phyloP scores from a whole-genome alignment of 768 basidiomycete genomes.

The Amanita pallidorosea region DNA sequence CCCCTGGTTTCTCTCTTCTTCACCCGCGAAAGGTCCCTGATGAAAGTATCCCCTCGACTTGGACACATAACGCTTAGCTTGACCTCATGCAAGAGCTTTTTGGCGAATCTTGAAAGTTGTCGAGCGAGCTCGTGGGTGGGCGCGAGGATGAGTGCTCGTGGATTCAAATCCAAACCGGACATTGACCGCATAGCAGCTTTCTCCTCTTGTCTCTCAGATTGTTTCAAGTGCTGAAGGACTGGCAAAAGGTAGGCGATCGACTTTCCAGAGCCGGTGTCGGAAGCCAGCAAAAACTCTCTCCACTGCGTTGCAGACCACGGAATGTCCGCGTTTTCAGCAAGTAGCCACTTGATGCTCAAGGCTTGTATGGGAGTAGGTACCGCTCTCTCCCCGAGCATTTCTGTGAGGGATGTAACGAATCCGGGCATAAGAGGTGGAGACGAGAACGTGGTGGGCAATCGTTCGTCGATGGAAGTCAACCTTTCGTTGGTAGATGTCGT shows the following conservation, averaged over 20 bases:
- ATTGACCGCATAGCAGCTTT: constrained; percentile 7
- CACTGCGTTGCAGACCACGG: constrained; percentile 15
- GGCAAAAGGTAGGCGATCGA: constrained; percentile 86
- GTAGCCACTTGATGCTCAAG: constrained; percentile 55
- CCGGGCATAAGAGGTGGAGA: constrained; percentile 65
- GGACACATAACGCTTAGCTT: constrained; percentile 71
- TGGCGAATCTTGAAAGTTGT: constrained; percentile 68
- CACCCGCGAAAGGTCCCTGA: constrained; percentile 15
- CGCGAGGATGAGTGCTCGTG: constrained; percentile 72
- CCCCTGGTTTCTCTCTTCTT: neutral
- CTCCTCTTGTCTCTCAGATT: constrained; percentile 30
- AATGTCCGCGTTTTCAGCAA: constrained; percentile 19
- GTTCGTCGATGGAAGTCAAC: neutral
- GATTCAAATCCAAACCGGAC: constrained; percentile 24
- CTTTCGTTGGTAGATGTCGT: neutral
- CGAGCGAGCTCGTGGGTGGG: constrained; percentile 87
- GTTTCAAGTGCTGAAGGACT: constrained; percentile 68
- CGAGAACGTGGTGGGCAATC: constrained; percentile 34
- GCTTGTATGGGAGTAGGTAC: constrained; percentile 74
- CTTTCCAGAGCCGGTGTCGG: constrained; percentile 89
- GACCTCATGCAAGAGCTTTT: constrained; percentile 59
- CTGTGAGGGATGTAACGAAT: constrained; percentile 44
- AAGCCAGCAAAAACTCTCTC: constrained; percentile 60
- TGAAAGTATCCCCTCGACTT: constrained; percentile 46
- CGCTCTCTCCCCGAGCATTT: constrained; percentile 44